Evolutionary conservation across 306 rosid genomes (phyloP).

Genomic region (Ziziphus jujuba): DNA sequence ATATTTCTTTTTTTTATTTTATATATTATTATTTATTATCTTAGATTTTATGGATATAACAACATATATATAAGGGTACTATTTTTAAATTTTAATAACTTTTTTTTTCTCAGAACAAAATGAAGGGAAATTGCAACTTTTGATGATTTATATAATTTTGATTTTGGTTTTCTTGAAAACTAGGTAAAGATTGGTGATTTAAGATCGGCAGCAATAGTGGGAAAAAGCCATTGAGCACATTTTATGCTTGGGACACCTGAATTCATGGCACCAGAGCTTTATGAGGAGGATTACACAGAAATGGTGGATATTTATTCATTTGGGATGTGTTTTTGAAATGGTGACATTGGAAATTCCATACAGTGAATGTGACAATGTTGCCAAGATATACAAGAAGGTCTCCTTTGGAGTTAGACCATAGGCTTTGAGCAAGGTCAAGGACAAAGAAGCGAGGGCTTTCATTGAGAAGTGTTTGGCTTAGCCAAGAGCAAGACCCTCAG

Average conservation of each 20-base stretch:
- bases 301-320: slow-evolving; percentile 90
- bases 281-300: slow-evolving; percentile 82
- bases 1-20: too few relatives aligned
- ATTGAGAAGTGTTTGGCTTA: slow-evolving; percentile 81
- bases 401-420: slow-evolving; percentile 69
- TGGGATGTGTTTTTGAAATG: slow-evolving; percentile 88
- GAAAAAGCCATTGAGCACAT: slow-evolving; percentile 77
- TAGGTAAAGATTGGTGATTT: slow-evolving; percentile 97
- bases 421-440: slow-evolving; percentile 60
- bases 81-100: background rate
- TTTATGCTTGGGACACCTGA: slow-evolving; percentile 87
- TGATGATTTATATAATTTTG: background rate
- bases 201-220: slow-evolving; percentile 85
- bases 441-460: slow-evolving; percentile 56
- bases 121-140: background rate
- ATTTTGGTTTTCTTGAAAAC: background rate
- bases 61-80: too few relatives aligned
- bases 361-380: slow-evolving; percentile 83
- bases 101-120: background rate
- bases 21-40: too few relatives aligned
- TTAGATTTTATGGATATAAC: too few relatives aligned
- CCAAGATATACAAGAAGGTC: slow-evolving; percentile 77
- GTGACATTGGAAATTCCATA: slow-evolving; percentile 87
- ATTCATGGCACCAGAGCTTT: slow-evolving; percentile 92
- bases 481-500: slow-evolving; percentile 72